Evolutionary conservation across 2,329 filamentous ascomycete genomes (phyloP).

Genomic region (Aspergillus transmontanensis): DNA sequence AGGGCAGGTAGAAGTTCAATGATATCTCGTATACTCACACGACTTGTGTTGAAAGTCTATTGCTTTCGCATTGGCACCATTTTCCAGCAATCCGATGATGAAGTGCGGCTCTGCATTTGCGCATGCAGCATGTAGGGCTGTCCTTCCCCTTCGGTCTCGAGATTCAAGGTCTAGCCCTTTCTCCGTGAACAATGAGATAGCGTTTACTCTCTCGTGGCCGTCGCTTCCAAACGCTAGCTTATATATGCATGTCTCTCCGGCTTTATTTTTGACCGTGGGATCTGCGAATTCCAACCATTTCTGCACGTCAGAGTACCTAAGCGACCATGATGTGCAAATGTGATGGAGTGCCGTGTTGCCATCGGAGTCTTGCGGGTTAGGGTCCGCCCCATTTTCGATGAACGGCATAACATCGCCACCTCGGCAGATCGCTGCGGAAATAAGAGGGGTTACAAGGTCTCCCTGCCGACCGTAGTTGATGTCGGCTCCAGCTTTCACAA

Average conservation of each 20-base stretch:
- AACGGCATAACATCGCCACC: background rate
- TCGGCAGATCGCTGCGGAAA: background rate
- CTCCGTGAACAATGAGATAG: background rate
- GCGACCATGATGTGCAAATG: background rate
- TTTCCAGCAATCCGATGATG: background rate
- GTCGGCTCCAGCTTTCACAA: background rate
- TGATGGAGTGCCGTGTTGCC: background rate
- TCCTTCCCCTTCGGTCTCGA: conserved; percentile 7
- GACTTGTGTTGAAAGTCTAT: background rate
- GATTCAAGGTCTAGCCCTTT: conserved; percentile 8
- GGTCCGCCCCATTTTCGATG: background rate
- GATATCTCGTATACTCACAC: background rate
- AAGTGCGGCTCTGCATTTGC: background rate
- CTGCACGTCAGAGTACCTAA: background rate
- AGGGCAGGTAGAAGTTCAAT: background rate
- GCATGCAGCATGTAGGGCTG: conserved; percentile 1
- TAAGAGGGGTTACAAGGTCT: background rate
- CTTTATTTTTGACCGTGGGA: background rate
- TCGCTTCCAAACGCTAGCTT: background rate
- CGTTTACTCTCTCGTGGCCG: background rate
- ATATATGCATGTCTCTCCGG: background rate
- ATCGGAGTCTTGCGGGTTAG: background rate
- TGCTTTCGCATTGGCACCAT: background rate
- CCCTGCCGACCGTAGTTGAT: background rate
- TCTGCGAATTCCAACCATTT: background rate